Conservation (phyloP, 495 filamentous ascomycete genomes). For the Aspergillus steynii region DNA sequence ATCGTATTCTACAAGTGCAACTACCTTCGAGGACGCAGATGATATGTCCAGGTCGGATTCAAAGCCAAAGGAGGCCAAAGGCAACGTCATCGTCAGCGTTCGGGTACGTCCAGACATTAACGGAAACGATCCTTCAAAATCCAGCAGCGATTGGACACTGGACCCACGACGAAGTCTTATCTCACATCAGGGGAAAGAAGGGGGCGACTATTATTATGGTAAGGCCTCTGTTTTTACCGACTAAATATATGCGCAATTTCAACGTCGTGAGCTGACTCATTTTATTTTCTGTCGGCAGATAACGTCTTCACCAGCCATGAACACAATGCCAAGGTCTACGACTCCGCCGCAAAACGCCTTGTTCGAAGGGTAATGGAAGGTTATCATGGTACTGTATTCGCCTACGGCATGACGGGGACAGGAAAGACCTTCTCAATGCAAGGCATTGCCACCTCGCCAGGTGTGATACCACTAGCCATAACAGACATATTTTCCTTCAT, state of each 20-base stretch:
- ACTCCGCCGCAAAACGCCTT: slow-evolving; percentile 87
- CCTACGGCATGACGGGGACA: slow-evolving; percentile 98
- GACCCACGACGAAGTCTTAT: slow-evolving; percentile 83
- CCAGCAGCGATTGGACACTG: slow-evolving; percentile 87
- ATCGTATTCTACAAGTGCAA: slow-evolving; percentile 87
- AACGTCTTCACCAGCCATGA: slow-evolving; percentile 94
- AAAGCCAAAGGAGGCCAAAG: slow-evolving; percentile 68
- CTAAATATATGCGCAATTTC: neutral
- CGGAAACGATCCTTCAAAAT: slow-evolving; percentile 56
- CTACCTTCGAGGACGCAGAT: slow-evolving; percentile 72
- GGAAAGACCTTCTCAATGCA: slow-evolving; percentile 99
- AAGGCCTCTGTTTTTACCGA: slow-evolving; percentile 24
- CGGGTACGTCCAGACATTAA: slow-evolving; percentile 82
- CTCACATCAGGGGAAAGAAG: slow-evolving; percentile 82
- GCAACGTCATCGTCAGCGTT: slow-evolving; percentile 95
- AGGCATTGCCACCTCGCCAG: slow-evolving; percentile 92
- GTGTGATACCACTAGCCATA: slow-evolving; percentile 95
- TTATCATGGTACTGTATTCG: slow-evolving; percentile 97
- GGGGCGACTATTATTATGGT: slow-evolving; percentile 93
- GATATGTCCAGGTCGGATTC: slow-evolving; percentile 30
- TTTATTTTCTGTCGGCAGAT: slow-evolving; percentile 51
- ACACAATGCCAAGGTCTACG: slow-evolving; percentile 92
- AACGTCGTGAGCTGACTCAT: neutral
- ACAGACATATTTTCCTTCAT: slow-evolving; percentile 99
- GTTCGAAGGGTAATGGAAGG: slow-evolving; percentile 98